These are phyloP conservation scores for Lonicera japonica DNA, from an alignment of 129 eudicot genomes.

Conservation along the genomic window DNA sequence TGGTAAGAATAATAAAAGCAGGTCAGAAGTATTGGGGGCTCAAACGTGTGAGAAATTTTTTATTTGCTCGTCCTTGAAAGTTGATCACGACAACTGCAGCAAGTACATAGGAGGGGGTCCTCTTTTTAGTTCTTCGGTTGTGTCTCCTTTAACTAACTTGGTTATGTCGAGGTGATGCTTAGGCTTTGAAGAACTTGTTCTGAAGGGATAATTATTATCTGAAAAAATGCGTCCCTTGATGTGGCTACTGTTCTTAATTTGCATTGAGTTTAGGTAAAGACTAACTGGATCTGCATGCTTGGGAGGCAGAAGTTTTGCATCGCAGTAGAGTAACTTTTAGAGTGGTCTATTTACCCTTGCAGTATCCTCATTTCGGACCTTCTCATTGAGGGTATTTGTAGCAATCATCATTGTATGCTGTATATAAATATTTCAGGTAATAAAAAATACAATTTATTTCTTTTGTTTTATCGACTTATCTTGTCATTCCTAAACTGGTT, in stretches of 20 bases:
- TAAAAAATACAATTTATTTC: not conserved
- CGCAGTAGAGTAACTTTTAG: slow-evolving; percentile 3
- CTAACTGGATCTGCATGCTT: not conserved
- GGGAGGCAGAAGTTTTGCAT: not conserved
- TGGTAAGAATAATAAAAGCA: slow-evolving; percentile 1
- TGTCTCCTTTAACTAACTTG: slow-evolving; percentile 43
- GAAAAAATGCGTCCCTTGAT: not conserved
- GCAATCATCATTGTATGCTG: not conserved
- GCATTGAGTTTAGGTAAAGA: not conserved
- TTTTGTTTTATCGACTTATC: not conserved
- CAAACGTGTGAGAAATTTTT: slow-evolving; percentile 24
- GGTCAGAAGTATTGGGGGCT: slow-evolving; percentile 9
- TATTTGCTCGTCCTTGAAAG: slow-evolving; percentile 22
- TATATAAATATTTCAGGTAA: not conserved
- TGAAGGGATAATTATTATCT: not conserved
- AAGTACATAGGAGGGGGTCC: slow-evolving; percentile 34
- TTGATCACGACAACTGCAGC: slow-evolving; percentile 52
- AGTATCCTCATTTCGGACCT: not conserved
- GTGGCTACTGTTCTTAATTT: not conserved
- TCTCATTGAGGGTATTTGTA: not conserved
- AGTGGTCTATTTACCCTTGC: not conserved
- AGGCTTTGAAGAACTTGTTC: not conserved
- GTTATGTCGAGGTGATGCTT: slow-evolving; percentile 59
- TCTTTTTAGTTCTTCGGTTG: slow-evolving; percentile 37
- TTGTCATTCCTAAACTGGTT: no score